These are phyloP conservation scores for Epicoccum sorghinum DNA, from an alignment of 2,329 filamentous ascomycete species.

Conservation along the genomic window DNA sequence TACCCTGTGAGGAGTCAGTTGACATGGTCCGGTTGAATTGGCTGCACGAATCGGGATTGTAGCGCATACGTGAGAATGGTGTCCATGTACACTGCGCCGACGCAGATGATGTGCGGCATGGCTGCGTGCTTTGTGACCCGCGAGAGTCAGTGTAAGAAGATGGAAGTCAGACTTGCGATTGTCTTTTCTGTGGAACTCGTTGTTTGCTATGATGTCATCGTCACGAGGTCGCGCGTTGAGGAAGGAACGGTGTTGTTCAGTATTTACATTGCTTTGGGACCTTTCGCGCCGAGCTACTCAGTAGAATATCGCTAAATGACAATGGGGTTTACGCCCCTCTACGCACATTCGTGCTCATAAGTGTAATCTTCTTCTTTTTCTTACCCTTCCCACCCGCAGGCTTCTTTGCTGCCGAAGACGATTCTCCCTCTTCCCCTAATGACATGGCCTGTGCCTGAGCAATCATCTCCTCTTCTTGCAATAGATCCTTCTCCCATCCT, in stretches of 20 bases:
- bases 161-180: background rate
- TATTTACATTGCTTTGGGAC: constrained; percentile 22
- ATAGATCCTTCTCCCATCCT: constrained; percentile 79
- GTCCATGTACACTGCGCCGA: constrained; percentile 74
- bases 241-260: constrained; percentile 4
- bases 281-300: constrained; percentile 37
- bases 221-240: background rate
- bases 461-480: constrained; percentile 62
- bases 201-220: constrained; percentile 16
- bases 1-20: constrained; percentile 54
- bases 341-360: constrained; percentile 70
- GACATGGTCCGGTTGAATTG: background rate
- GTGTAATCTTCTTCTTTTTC: constrained; percentile 71
- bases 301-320: constrained; percentile 21
- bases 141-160: background rate
- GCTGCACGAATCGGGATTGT: background rate
- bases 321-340: constrained; percentile 54
- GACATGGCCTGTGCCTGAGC: constrained; percentile 55
- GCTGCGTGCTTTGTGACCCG: background rate
- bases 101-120: constrained; percentile 60
- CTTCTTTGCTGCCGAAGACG: constrained; percentile 34
- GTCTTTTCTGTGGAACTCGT: constrained; percentile 10
- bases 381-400: constrained; percentile 61
- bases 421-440: constrained; percentile 31
- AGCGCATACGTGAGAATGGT: constrained; percentile 68